phyloP scores from a whole-genome alignment of 148 eudicot genomes.

The Cornus florida region DNA sequence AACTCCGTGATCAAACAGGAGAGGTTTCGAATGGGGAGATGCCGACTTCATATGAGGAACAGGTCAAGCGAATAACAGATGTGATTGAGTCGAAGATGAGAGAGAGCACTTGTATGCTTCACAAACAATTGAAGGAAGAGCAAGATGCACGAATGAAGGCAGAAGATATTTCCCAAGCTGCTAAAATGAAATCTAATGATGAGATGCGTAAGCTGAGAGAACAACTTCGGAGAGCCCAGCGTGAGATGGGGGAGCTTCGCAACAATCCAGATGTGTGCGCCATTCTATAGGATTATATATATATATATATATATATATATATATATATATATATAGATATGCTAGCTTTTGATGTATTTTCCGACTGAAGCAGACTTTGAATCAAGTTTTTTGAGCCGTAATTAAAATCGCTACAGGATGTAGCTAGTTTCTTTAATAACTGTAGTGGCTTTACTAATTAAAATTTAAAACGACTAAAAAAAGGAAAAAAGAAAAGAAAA shows the following conservation, averaged over 20 bases:
- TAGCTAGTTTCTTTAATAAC: too few species aligned
- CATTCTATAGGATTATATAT: constrained; percentile 23
- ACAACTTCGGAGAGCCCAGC: constrained; percentile 68
- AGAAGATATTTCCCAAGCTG: constrained; percentile 51
- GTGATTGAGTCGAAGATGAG: constrained; percentile 78
- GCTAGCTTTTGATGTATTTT: too few species aligned
- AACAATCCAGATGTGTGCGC: constrained; percentile 57
- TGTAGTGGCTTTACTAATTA: too few species aligned
- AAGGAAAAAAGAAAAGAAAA: too few species aligned
- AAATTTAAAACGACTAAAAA: too few species aligned
- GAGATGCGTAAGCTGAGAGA: constrained; percentile 75
- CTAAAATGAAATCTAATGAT: constrained; percentile 55
- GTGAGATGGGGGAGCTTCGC: constrained; percentile 74
- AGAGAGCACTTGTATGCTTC: constrained; percentile 69
- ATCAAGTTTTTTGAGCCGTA: too few species aligned
- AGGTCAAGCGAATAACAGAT: constrained; percentile 66
- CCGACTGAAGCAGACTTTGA: too few species aligned
- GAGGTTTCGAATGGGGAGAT: constrained; percentile 60
- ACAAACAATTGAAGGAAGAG: constrained; percentile 71
- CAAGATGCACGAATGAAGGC: constrained; percentile 75
- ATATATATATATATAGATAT: too few species aligned
- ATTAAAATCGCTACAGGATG: too few species aligned
- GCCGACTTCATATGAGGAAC: constrained; percentile 65
- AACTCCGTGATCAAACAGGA: constrained; percentile 54
- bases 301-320: too few species aligned